Base-by-base conservation (phyloP, 352 stramenopile genomes). In the Phytopythium oedochilum region DNA sequence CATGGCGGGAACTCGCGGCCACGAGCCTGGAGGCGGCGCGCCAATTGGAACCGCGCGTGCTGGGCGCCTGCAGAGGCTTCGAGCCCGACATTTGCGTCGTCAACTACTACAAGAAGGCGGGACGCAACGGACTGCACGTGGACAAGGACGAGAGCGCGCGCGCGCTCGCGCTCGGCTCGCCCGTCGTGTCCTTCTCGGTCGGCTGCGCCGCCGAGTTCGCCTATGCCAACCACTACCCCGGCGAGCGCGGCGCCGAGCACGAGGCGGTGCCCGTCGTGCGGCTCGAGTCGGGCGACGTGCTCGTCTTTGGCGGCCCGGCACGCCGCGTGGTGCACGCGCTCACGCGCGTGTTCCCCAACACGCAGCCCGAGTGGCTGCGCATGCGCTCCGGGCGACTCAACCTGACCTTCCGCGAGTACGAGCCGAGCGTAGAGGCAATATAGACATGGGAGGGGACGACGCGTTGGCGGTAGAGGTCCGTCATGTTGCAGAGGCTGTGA, bases 71-170 rank as follows among this genome's bases (percentile, higher is more conserved):
- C 60, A 38, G 29, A 8, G 34, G 40, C 12, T 76, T 90, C 63
- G 59, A 29, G 20, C 80, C 78, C 0, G 77, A 90, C 32, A 78
- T 90, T 46, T 88, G 75, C 43, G 75, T 88, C 20, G 77, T 88
- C 48, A 88, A 88, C 55, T 90, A 85, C 45, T 88, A 88, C 66
- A 86, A 87, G 58, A 85, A 86, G 55, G 75, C 75, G 20, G 80
- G 80, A 0, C 67, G 76, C 59, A 90, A 87, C 39, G 80, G 76
- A 54, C 80, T 89, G 73, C 79, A 89, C 59, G 66, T 86, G 23
- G 79, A 89, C 67, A 87, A 88, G 61, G 74, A 88, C 58, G 79
- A 89, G 53, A 85, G 75, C 43, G 60, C 60, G 2, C 68, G 75
- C 45, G 78, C 79, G 22, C 80, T 89, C 63, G 53, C 45, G 0